phyloP scores from a whole-genome alignment of 2,329 filamentous ascomycete genomes.

The Anthostomella pinea region DNA sequence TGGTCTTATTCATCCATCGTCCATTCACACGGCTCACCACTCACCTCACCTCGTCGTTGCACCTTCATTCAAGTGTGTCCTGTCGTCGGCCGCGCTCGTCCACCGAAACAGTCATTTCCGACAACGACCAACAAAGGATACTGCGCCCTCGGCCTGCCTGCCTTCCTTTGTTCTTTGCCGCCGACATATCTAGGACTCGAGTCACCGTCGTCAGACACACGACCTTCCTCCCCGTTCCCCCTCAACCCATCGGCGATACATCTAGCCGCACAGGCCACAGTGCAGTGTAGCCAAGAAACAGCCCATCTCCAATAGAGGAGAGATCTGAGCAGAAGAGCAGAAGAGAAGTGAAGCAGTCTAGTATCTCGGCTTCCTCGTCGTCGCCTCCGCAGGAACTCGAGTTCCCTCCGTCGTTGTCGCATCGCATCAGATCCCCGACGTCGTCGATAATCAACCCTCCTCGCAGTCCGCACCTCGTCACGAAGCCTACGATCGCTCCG shows the following conservation, averaged over 20 bases:
- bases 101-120: conserved; percentile 14
- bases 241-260: conserved; percentile 12
- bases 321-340: conserved; percentile 16
- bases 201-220: conserved; percentile 17
- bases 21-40: no score
- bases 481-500: conserved; percentile 20
- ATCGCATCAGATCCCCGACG: conserved; percentile 29
- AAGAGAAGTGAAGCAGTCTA: no score
- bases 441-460: conserved; percentile 27
- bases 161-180: conserved; percentile 25
- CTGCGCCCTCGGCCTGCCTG: conserved; percentile 10
- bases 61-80: conserved; percentile 10
- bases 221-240: conserved; percentile 13
- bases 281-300: conserved; percentile 32
- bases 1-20: no score
- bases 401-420: conserved; percentile 28
- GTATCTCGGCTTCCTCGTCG: conserved; percentile 16
- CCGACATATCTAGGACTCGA: conserved; percentile 22
- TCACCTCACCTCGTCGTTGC: conserved; percentile 4
- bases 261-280: conserved; percentile 31
- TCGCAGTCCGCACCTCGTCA: conserved; percentile 28
- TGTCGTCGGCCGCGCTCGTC: conserved; percentile 13
- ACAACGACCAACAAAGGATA: conserved; percentile 15
- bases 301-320: conserved; percentile 30
- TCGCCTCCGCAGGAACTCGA: conserved; percentile 29